Evolutionary conservation across 2,329 filamentous ascomycete genomes (phyloP).

Genomic region (Fusarium algeriense): DNA sequence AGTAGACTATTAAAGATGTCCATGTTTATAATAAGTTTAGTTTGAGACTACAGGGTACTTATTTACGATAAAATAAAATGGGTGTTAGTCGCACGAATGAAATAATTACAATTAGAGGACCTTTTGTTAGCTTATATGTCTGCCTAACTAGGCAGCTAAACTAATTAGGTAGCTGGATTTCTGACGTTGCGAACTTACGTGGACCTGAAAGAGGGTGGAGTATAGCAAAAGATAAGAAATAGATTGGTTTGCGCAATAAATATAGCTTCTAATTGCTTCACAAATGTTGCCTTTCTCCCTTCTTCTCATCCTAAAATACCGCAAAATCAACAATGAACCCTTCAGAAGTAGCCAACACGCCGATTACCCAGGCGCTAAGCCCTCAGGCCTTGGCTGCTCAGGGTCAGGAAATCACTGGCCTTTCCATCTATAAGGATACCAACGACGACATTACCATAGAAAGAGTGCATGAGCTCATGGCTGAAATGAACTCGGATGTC

Average conservation of each 20-base stretch:
- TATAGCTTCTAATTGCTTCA: not conserved
- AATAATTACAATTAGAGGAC: not conserved
- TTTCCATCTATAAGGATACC: not conserved
- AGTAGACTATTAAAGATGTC: too few relatives aligned
- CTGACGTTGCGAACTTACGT: not conserved
- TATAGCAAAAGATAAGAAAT: not conserved
- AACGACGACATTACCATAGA: not conserved
- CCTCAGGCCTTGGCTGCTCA: not conserved
- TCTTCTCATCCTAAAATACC: rapidly evolving
- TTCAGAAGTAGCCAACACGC: not conserved
- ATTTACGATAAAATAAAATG: too few relatives aligned
- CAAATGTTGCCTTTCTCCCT: rapidly evolving
- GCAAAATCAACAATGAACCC: not conserved
- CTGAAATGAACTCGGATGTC: not conserved
- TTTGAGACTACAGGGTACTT: too few relatives aligned
- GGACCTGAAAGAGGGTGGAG: not conserved
- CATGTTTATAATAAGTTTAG: too few relatives aligned
- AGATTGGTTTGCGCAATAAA: not conserved
- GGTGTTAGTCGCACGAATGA: too few relatives aligned
- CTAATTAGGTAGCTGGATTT: not conserved
- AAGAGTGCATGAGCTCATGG: not conserved
- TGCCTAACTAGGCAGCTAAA: not conserved
- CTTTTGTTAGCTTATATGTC: not conserved
- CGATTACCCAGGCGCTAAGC: not conserved
- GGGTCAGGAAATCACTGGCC: not conserved